These are phyloP conservation scores for Colletotrichum viniferum DNA, from an alignment of 2,329 filamentous ascomycete species.

Conservation along the genomic window DNA sequence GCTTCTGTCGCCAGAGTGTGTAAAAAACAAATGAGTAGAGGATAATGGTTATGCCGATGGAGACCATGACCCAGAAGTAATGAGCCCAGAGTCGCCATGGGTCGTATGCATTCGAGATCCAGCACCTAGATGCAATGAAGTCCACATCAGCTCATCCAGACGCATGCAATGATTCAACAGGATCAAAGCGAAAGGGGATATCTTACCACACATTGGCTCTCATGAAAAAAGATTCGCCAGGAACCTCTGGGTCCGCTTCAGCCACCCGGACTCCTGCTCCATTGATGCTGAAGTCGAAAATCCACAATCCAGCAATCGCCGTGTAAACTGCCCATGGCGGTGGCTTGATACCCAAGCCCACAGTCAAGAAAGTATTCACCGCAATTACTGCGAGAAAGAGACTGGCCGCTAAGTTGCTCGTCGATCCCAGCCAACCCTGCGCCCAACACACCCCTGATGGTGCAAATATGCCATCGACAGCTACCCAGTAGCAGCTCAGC, in stretches of 20 bases:
- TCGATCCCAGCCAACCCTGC: conserved; percentile 63
- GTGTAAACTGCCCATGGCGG: conserved; percentile 47
- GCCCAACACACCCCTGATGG: conserved; percentile 52
- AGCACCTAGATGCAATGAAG: conserved; percentile 49
- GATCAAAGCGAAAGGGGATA: not conserved
- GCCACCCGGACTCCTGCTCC: not conserved
- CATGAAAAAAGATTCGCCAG: conserved; percentile 16
- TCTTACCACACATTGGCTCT: conserved; percentile 16
- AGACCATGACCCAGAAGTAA: conserved; percentile 65
- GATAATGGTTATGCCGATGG: conserved; percentile 39
- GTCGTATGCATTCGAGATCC: conserved; percentile 59
- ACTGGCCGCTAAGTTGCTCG: conserved; percentile 60
- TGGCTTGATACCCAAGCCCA: conserved; percentile 54
- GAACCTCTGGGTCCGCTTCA: not conserved
- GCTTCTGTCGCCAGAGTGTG: conserved; percentile 30
- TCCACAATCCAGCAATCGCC: conserved; percentile 50
- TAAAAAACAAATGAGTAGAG: conserved; percentile 46
- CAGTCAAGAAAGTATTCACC: conserved; percentile 59
- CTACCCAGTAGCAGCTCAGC: conserved; percentile 57
- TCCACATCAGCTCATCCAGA: not conserved
- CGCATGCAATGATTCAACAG: fast-evolving
- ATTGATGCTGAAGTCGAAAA: conserved; percentile 35
- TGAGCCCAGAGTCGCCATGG: conserved; percentile 63
- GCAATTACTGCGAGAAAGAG: conserved; percentile 63
- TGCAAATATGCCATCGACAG: conserved; percentile 50